Evolutionary conservation across 306 rosid genomes (phyloP).

Genomic region (peach (Prunus persica)): Prunus_persica_NCBIv2 NC_034011.1:7562001-7562500

Average conservation of each 20-base stretch:
- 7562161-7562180: conserved; percentile 74
- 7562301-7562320: conserved; percentile 78
- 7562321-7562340: conserved; percentile 48
- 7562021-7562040: conserved; percentile 55
- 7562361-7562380: conserved; percentile 74
- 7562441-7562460: conserved; percentile 86
- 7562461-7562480: conserved; percentile 76
- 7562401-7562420: conserved; percentile 72
- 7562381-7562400: conserved; percentile 75
- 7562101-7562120: conserved; percentile 35
- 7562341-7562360: conserved; percentile 58
- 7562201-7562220: conserved; percentile 70
- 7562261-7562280: conserved; percentile 74
- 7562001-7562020: conserved; percentile 79
- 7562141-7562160: conserved; percentile 95
- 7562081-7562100: conserved; percentile 47
- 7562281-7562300: conserved; percentile 77
- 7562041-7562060: conserved; percentile 73
- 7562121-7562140: conserved; percentile 65
- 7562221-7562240: conserved; percentile 70
- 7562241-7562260: conserved; percentile 88
- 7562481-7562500: conserved; percentile 76
- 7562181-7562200: conserved; percentile 54
- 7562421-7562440: conserved; percentile 70
- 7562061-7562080: conserved; percentile 74